phyloP scores from a whole-genome alignment of 495 filamentous ascomycete genomes.

The Penicillium soppii region DNA sequence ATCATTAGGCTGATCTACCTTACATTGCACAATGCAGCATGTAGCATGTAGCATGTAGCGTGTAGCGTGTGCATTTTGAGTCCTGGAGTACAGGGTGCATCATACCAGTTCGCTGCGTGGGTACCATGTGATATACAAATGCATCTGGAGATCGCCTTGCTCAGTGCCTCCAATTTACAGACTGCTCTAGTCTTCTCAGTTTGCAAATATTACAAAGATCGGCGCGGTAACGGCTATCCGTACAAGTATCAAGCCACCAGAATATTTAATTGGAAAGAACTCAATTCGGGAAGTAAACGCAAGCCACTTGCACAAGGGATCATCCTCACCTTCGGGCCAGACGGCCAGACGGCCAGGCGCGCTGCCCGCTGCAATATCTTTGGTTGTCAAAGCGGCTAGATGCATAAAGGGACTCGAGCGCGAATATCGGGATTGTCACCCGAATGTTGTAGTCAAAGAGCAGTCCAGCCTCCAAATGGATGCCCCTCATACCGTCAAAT shows the following conservation, averaged over 20 bases:
- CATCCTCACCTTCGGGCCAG: neutral
- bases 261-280: neutral
- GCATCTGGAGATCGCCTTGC: too few species aligned
- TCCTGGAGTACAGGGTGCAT: neutral
- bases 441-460: neutral
- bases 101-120: neutral
- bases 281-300: neutral
- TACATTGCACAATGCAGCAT: neutral
- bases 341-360: slow-evolving; percentile 1
- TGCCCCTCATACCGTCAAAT: neutral
- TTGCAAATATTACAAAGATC: slow-evolving; percentile 5
- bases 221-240: slow-evolving; percentile 2
- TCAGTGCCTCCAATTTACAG: neutral
- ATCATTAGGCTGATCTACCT: neutral
- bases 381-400: slow-evolving; percentile 6
- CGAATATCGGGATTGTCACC: neutral
- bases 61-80: too few species aligned
- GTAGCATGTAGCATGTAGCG: too few species aligned
- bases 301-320: slow-evolving; percentile 2
- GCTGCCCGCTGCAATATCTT: neutral
- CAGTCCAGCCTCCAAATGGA: neutral
- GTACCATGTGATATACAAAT: neutral
- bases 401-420: neutral
- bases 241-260: neutral
- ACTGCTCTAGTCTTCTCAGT: neutral